Percentiles rank a stretch among this genome's conserved stretches.
phyloP scores from a whole-genome alignment of 2,329 filamentous ascomycete species.

The Corniculantispora saksenae region DNA sequence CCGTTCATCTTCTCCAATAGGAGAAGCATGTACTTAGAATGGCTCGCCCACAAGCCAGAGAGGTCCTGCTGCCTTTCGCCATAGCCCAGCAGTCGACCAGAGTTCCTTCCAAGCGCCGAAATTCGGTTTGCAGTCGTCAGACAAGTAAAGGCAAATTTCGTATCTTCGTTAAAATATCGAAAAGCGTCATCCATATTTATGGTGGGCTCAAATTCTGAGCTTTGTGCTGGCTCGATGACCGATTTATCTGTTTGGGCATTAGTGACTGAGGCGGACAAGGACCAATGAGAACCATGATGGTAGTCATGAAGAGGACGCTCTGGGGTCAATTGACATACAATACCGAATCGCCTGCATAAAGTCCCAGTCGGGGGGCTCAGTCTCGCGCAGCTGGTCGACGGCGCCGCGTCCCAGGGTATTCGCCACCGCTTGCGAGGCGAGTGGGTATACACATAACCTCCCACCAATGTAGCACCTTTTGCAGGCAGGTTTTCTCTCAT shows the following conservation, averaged over 20 bases:
- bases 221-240: not conserved
- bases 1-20: not conserved
- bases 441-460: not conserved
- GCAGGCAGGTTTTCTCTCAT: not conserved
- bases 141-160: not conserved
- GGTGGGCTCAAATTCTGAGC: not conserved
- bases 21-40: not conserved
- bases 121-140: not conserved
- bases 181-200: not conserved
- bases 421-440: not conserved
- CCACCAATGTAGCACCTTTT: not conserved
- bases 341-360: not conserved
- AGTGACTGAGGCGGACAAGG: not conserved
- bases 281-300: too few relatives aligned
- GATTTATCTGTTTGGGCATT: not conserved
- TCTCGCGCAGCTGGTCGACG: not conserved
- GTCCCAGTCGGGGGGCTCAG: not conserved
- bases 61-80: not conserved
- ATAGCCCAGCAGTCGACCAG: not conserved
- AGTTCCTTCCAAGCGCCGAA: not conserved
- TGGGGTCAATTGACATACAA: not conserved
- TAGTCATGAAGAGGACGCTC: not conserved
- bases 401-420: too few relatives aligned
- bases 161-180: not conserved
- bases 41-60: not conserved